These are phyloP conservation scores for Sugiyamaella xylanicola DNA, from an alignment of 1,139 yeast species.

Conservation along the genomic window DNA sequence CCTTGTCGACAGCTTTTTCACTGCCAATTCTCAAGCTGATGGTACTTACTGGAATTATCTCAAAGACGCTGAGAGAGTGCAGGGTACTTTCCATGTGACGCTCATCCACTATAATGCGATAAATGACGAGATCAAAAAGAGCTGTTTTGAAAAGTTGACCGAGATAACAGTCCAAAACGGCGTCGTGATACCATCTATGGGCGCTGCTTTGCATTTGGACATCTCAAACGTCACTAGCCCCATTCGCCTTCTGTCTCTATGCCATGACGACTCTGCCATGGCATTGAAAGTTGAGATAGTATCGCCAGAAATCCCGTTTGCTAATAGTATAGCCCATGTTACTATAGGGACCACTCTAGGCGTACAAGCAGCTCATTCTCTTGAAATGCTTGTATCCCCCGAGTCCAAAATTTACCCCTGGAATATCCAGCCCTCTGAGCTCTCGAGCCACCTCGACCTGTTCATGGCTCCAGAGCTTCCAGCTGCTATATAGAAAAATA, in stretches of 20 bases:
- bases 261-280: conserved; percentile 37
- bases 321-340: conserved; percentile 64
- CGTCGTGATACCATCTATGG: background rate
- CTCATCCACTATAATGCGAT: conserved; percentile 54
- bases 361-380: conserved; percentile 56
- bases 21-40: conserved; percentile 27
- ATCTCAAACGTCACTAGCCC: conserved; percentile 9
- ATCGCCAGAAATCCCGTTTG: conserved; percentile 39
- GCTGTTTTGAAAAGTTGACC: conserved; percentile 3
- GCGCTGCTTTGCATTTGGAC: conserved; percentile 15
- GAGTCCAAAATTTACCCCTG: conserved; percentile 24
- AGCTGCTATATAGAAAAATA: background rate
- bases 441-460: conserved; percentile 22
- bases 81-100: conserved; percentile 73
- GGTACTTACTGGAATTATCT: conserved; percentile 39
- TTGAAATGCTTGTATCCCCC: conserved; percentile 43
- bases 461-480: background rate
- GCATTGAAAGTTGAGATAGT: conserved; percentile 57
- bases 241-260: conserved; percentile 24
- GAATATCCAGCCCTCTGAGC: conserved; percentile 30
- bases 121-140: background rate
- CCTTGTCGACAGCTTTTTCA: conserved; percentile 30
- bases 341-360: conserved; percentile 67
- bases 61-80: conserved; percentile 48
- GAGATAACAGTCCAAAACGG: background rate